These are phyloP conservation scores for Grigorovia humatica DNA, from an alignment of 805 yeast species.

Conservation along the genomic window DNA sequence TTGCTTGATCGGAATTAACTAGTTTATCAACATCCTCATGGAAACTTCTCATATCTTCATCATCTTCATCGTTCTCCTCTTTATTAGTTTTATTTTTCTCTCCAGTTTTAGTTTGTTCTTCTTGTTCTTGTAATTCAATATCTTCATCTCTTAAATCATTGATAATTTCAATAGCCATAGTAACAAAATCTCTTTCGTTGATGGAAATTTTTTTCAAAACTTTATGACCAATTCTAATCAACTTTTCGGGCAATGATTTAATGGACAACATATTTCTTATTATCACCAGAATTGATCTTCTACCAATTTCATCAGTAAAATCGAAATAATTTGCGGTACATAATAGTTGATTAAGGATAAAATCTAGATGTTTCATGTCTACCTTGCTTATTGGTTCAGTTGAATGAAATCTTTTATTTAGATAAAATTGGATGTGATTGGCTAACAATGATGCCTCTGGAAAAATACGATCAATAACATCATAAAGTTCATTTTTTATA, in stretches of 20 bases:
- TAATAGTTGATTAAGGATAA: slow-evolving; percentile 64
- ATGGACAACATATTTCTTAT: slow-evolving; percentile 50
- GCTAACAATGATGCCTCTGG: slow-evolving; percentile 76
- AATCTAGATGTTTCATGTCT: slow-evolving; percentile 53
- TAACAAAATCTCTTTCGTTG: slow-evolving; percentile 74
- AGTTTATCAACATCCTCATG: slow-evolving; percentile 37
- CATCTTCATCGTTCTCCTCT: slow-evolving; percentile 19
- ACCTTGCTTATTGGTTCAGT: slow-evolving; percentile 18
- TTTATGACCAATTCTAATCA: slow-evolving; percentile 46
- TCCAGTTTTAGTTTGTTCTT: slow-evolving; percentile 11
- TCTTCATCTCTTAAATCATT: slow-evolving; percentile 72
- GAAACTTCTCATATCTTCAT: slow-evolving; percentile 34
- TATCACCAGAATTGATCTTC: slow-evolving; percentile 60
- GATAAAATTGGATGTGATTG: slow-evolving; percentile 43
- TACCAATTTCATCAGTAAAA: slow-evolving; percentile 82
- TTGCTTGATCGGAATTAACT: slow-evolving; percentile 15
- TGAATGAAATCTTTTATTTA: slow-evolving; percentile 35
- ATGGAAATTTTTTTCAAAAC: slow-evolving; percentile 64
- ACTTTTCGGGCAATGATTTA: slow-evolving; percentile 43
- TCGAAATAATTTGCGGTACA: slow-evolving; percentile 62
- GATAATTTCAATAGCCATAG: slow-evolving; percentile 75
- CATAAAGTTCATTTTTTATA: slow-evolving; percentile 38
- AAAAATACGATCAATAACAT: slow-evolving; percentile 53
- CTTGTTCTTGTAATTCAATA: slow-evolving; percentile 30
- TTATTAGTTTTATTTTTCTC: slow-evolving; percentile 9